A percentile compares a stretch with the other conserved stretches of the same genome.
These are phyloP conservation scores for Geotrichum reessii DNA, from an alignment of 1,139 yeast species.

Conservation along the genomic window DNA sequence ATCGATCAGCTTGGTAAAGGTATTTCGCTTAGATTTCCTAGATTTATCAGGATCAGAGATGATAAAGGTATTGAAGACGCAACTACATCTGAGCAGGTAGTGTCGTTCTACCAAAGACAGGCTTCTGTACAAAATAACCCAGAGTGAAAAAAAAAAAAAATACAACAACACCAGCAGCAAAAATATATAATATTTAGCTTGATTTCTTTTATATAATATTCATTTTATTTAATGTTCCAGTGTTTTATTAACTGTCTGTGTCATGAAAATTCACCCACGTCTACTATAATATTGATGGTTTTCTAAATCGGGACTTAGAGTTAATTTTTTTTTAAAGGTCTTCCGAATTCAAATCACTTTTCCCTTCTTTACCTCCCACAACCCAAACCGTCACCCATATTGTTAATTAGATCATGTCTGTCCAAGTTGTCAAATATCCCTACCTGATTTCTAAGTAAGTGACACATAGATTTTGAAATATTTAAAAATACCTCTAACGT, in stretches of 20 bases:
- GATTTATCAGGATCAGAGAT: conserved; percentile 78
- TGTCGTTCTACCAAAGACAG: conserved; percentile 81
- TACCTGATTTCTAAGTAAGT: conserved; percentile 19
- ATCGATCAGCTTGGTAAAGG: conserved; percentile 75
- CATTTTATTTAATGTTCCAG: neutral
- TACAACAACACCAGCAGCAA: no score
- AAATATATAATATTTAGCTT: neutral
- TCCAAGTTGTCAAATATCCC: conserved; percentile 16
- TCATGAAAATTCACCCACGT: neutral
- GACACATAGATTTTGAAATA: neutral
- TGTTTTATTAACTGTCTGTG: no score
- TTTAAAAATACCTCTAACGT: neutral
- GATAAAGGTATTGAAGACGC: conserved; percentile 89
- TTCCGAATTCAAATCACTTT: neutral
- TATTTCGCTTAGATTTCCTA: conserved; percentile 82
- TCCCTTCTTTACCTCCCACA: neutral
- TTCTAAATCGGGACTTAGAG: no score
- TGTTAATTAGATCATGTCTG: conserved; percentile 3
- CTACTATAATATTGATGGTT: no score
- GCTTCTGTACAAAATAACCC: conserved; percentile 34
- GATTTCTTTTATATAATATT: no score
- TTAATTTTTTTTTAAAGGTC: neutral
- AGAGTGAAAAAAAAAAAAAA: neutral
- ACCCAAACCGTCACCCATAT: neutral
- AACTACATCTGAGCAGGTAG: conserved; percentile 82